Percentiles rank a stretch among this genome's conserved stretches.
These are phyloP conservation scores for Colletotrichum higginsianum DNA, from an alignment of 2,329 filamentous ascomycete species.

Conservation along the genomic window DNA sequence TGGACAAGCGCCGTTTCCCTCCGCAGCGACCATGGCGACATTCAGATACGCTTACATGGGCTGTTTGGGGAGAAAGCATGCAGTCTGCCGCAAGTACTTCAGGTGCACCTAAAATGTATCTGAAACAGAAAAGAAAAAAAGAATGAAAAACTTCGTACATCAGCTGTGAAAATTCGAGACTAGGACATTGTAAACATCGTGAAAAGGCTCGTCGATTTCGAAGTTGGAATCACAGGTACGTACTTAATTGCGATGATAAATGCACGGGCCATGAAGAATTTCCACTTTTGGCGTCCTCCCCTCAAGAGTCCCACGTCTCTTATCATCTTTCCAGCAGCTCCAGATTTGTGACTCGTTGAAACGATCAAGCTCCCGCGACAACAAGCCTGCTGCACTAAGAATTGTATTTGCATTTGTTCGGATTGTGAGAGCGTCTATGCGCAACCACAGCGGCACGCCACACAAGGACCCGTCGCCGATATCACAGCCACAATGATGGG, in stretches of 20 bases:
- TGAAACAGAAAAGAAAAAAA: too few relatives aligned
- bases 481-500: constrained; percentile 1
- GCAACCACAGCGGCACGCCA: constrained; percentile 6
- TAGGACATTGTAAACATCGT: neutral
- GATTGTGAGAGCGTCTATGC: neutral
- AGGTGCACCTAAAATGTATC: too few relatives aligned
- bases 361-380: constrained; percentile 8
- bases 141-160: too few relatives aligned
- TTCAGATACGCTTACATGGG: neutral
- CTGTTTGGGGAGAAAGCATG: neutral
- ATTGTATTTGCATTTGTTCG: neutral
- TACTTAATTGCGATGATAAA: neutral
- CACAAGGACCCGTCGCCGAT: neutral
- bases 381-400: neutral
- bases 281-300: constrained; percentile 25
- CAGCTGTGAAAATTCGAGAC: neutral
- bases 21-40: constrained; percentile 39
- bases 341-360: constrained; percentile 20
- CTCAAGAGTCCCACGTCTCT: constrained; percentile 28
- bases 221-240: neutral
- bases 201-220: neutral
- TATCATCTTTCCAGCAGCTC: constrained; percentile 29
- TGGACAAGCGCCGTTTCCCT: constrained; percentile 40
- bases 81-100: neutral
- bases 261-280: constrained; percentile 28